phyloP scores from a whole-genome alignment of 805 yeast species.

The Yamadazyma sp. region DNA sequence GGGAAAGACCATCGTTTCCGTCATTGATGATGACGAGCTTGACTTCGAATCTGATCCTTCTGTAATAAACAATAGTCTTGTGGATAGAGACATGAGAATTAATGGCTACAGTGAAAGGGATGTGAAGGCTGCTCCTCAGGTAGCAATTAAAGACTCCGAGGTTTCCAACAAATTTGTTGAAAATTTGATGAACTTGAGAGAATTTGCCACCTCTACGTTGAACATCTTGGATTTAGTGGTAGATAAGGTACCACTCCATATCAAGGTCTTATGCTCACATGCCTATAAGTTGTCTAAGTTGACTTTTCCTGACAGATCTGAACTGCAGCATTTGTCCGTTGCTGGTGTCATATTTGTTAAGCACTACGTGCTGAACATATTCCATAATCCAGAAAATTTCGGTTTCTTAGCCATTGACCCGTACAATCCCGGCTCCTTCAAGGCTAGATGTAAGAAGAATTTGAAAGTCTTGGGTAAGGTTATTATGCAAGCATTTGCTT shows the following conservation, averaged over 20 bases:
- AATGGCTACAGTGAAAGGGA: conserved; percentile 37
- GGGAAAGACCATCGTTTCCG: conserved; percentile 36
- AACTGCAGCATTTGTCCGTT: conserved; percentile 59
- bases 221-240: conserved; percentile 47
- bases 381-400: conserved; percentile 55
- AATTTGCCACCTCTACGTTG: conserved; percentile 60
- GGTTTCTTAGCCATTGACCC: conserved; percentile 45
- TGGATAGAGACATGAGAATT: conserved; percentile 35
- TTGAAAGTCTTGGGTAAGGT: conserved; percentile 57
- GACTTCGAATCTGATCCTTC: conserved; percentile 83
- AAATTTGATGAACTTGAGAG: conserved; percentile 75
- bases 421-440: conserved; percentile 19
- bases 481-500: conserved; percentile 61
- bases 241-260: conserved; percentile 37
- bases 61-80: conserved; percentile 46
- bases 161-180: conserved; percentile 68
- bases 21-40: conserved; percentile 49
- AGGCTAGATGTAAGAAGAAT: conserved; percentile 42
- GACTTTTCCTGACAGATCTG: conserved; percentile 57
- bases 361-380: conserved; percentile 47
- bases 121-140: conserved; percentile 49
- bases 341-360: conserved; percentile 66
- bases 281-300: conserved; percentile 40
- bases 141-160: conserved; percentile 77
- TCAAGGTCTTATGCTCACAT: conserved; percentile 33